Evolutionary conservation across 2,329 filamentous ascomycete genomes (phyloP).

Genomic region (Fusarium sp.): DNA sequence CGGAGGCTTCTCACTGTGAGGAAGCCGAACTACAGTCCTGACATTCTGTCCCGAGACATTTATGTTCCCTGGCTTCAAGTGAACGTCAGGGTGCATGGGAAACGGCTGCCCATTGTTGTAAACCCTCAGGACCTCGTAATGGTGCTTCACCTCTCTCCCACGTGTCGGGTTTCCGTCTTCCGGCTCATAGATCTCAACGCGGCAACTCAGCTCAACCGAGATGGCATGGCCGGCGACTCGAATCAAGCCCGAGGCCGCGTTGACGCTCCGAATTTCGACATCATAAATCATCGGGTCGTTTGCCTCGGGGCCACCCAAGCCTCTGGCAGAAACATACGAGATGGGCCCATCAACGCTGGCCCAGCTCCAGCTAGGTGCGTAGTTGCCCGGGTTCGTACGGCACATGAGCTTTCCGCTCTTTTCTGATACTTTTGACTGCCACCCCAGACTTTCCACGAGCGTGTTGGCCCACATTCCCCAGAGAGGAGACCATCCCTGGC

Average conservation of each 20-base stretch:
- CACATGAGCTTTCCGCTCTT: not conserved
- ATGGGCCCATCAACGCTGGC: not conserved
- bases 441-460: not conserved
- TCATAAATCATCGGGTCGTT: not conserved
- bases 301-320: not conserved
- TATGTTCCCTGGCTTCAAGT: not conserved
- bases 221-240: not conserved
- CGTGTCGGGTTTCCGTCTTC: not conserved
- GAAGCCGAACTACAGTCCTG: not conserved
- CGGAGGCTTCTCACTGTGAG: not conserved
- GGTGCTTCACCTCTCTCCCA: not conserved
- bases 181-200: not conserved
- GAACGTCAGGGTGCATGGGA: constrained; percentile 1
- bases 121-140: not conserved
- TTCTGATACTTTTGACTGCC: not conserved
- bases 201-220: not conserved
- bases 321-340: not conserved
- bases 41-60: not conserved
- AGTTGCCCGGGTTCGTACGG: not conserved
- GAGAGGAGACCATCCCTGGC: not conserved
- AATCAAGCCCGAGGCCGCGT: not conserved
- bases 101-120: not conserved
- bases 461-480: not conserved
- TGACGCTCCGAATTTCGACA: not conserved
- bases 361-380: not conserved